A percentile compares a stretch with the other conserved stretches of the same genome.
Evolutionary conservation across 495 filamentous ascomycete species (phyloP).

Genomic region (Penicillium alfredii): DNA sequence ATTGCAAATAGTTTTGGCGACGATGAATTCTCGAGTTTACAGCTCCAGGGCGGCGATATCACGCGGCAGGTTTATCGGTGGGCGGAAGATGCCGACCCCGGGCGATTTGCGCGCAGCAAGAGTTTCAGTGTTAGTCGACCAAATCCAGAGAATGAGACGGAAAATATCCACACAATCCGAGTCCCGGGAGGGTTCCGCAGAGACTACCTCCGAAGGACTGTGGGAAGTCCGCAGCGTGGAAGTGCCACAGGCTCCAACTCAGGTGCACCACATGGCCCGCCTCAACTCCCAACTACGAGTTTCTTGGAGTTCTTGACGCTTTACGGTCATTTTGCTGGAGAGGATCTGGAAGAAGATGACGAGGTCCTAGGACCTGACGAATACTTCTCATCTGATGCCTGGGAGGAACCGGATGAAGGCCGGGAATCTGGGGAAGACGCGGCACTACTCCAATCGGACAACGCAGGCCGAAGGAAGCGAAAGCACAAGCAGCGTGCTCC

Average conservation of each 20-base stretch:
- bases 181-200: conserved; percentile 89
- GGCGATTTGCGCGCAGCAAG: conserved; percentile 59
- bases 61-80: conserved; percentile 91
- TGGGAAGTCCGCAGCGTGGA: conserved; percentile 50
- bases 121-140: conserved; percentile 77
- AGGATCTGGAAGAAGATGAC: conserved; percentile 92
- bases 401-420: conserved; percentile 54
- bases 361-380: conserved; percentile 78
- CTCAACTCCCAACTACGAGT: conserved; percentile 73
- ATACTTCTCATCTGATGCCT: conserved; percentile 70
- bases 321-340: conserved; percentile 96
- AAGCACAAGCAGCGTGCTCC: conserved; percentile 64
- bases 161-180: conserved; percentile 82
- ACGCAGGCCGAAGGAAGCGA: conserved; percentile 54
- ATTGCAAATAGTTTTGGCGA: conserved; percentile 50
- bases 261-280: conserved; percentile 37
- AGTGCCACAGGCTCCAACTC: conserved; percentile 37
- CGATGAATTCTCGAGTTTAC: conserved; percentile 88
- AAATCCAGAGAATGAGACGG: conserved; percentile 66
- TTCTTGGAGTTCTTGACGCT: conserved; percentile 93
- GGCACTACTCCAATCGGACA: conserved; percentile 66
- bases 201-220: conserved; percentile 72
- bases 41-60: conserved; percentile 88
- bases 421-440: conserved; percentile 75
- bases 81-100: conserved; percentile 72